Percentiles rank a stretch among this genome's conserved stretches.
Conservation (phyloP, 805 yeast genomes). For the Cyberlindnera euphorbiae region DNA sequence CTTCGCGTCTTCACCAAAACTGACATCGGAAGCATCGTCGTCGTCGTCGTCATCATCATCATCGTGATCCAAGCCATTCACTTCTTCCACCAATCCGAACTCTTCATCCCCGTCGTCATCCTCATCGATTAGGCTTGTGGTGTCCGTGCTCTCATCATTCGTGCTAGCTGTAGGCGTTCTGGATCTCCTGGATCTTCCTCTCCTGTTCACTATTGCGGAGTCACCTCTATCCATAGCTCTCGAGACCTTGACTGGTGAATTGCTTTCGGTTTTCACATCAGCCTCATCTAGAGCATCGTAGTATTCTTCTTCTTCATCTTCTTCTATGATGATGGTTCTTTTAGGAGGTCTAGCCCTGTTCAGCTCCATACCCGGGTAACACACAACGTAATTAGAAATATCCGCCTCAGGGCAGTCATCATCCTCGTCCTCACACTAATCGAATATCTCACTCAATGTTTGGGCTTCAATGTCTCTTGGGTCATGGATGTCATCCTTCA, state of each 20-base stretch:
- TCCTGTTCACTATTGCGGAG: too few species aligned
- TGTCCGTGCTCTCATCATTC: conserved; percentile 1
- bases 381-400: conserved; percentile 22
- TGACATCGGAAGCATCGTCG: conserved; percentile 16
- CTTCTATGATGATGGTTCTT: conserved; percentile 25
- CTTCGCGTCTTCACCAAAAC: conserved; percentile 19
- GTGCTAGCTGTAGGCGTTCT: too few species aligned
- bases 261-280: neutral
- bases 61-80: conserved; percentile 13
- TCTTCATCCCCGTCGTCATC: conserved; percentile 16
- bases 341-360: conserved; percentile 19
- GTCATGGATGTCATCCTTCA: conserved; percentile 66
- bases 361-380: conserved; percentile 35
- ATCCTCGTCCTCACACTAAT: conserved; percentile 19
- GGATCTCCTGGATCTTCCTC: neutral
- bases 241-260: too few species aligned
- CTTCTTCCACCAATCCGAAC: conserved; percentile 18
- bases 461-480: conserved; percentile 55
- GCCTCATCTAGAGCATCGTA: too few species aligned
- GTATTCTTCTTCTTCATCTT: conserved; percentile 18
- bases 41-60: conserved; percentile 18
- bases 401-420: conserved; percentile 10
- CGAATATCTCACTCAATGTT: conserved; percentile 43
- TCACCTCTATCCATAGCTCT: too few species aligned
- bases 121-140: neutral